phyloP scores from a whole-genome alignment of 352 stramenopile species.

The Globisporangium radiosum region DNA sequence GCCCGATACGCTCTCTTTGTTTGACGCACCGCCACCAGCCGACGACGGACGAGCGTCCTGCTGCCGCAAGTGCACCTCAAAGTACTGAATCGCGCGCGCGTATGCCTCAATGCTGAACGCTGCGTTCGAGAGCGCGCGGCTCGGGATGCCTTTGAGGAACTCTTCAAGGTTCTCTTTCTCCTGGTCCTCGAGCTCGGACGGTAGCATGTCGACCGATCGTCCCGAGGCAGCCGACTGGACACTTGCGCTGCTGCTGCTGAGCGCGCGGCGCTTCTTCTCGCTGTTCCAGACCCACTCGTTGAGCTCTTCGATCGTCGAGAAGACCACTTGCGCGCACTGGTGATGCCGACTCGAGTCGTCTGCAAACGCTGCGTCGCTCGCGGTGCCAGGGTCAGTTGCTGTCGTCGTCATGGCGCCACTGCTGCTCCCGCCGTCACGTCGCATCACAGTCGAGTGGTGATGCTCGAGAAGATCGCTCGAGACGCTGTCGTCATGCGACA shows the following conservation, averaged over 20 bases:
- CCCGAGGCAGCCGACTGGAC: conserved; percentile 23
- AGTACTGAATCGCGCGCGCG: conserved; percentile 70
- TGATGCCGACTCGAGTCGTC: conserved; percentile 77
- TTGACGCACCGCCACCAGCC: not conserved
- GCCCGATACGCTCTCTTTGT: conserved; percentile 6
- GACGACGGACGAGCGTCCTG: conserved; percentile 18
- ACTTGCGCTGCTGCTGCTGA: conserved; percentile 49
- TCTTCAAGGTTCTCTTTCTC: conserved; percentile 76
- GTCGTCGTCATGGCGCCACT: not conserved
- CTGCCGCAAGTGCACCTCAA: conserved; percentile 62
- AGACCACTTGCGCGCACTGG: conserved; percentile 81
- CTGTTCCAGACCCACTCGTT: conserved; percentile 86
- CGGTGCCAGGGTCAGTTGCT: too few species aligned
- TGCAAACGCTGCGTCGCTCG: conserved; percentile 16
- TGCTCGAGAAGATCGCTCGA: too few species aligned
- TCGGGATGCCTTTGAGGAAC: conserved; percentile 70
- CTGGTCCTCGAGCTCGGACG: conserved; percentile 60
- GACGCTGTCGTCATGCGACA: conserved; percentile 10
- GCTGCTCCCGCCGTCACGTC: too few species aligned
- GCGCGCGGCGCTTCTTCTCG: conserved; percentile 68
- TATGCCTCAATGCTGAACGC: conserved; percentile 66
- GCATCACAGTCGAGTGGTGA: not conserved
- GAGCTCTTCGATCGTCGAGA: conserved; percentile 81
- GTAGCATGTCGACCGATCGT: conserved; percentile 22
- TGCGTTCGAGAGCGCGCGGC: conserved; percentile 53